Base-by-base conservation (phyloP, 768 basidiomycete genomes). In the Auriscalpium orientale region DNA sequence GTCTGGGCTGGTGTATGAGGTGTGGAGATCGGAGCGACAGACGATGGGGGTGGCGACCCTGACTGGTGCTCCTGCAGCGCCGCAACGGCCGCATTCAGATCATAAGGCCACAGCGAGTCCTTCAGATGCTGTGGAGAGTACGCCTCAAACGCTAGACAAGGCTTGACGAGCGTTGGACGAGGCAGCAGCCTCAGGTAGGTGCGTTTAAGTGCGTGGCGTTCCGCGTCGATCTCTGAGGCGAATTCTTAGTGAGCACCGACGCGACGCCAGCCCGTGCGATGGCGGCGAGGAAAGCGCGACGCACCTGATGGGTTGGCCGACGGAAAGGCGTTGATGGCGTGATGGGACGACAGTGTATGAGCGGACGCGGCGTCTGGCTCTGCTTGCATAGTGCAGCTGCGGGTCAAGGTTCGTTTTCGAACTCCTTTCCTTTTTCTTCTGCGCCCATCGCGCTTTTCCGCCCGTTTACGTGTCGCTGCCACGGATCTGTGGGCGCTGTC, bases 81-180 rank as follows among this genome's bases (percentile, higher is more conserved):
- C 40, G 77, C 76, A 58, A 89, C 86, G 47, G 82, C 83, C 51
- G 77, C 79, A 54, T 79, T 78, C 54, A 91, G 74, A 66, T 90
- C 84, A 36, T 73, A 69, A 11, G 88, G 88, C 88, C 88, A 90
- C 68, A 90, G 71, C 16, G 81, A 72, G 55, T 74, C 75, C 68
- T 80, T 83, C 53, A 86, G 67, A 58, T 84, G 83, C 40, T 77
- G 71, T 12, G 87, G 82, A 13, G 83, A 82, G 73, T 89, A 78
- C 9, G 81, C 67, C 63, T 90, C 85, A 63, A 87, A 83, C 38
- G 78, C 76, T 57, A 91, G 75, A 67, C 86, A 90, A 64, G 90
- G 82, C 62, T 89, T 88, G 65, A 91, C 87, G 65, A 91, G 78
- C 70, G 90, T 86, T 46, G 80, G 76, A 20, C 77, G 80, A 22